These are phyloP conservation scores for Tilletia caries DNA, from an alignment of 1,284 basidiomycete genomes.

Conservation along the genomic window DNA sequence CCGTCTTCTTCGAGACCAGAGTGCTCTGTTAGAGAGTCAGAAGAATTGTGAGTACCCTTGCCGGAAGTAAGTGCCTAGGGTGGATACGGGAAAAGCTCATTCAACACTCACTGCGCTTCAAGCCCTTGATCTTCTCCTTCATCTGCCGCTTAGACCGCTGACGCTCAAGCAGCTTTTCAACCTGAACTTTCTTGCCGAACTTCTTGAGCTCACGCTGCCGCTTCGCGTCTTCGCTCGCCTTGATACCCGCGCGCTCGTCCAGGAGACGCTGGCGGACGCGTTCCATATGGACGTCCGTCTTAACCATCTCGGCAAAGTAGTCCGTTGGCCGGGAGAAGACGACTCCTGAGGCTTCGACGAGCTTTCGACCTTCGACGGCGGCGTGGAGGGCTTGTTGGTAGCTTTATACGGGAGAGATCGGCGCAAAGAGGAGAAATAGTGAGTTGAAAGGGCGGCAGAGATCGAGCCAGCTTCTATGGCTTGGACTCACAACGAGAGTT, in stretches of 20 bases:
- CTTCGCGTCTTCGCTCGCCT: conserved; percentile 85
- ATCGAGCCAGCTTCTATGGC: not conserved
- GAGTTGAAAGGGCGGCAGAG: not conserved
- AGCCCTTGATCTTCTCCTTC: conserved; percentile 58
- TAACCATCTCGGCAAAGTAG: conserved; percentile 99
- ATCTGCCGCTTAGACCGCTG: conserved; percentile 75
- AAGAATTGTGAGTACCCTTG: too few species aligned
- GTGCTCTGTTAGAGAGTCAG: not conserved
- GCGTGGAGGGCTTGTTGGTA: conserved; percentile 91
- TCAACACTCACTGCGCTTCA: conserved; percentile 71
- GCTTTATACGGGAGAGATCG: conserved; percentile 57
- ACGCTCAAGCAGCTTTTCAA: conserved; percentile 76
- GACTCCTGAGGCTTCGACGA: conserved; percentile 70
- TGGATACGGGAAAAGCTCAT: not conserved
- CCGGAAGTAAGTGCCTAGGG: too few species aligned
- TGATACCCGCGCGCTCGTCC: conserved; percentile 82
- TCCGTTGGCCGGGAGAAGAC: conserved; percentile 89
- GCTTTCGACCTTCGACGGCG: conserved; percentile 69
- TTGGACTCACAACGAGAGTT: conserved; percentile 78
- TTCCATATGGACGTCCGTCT: conserved; percentile 96
- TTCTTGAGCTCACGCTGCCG: conserved; percentile 93
- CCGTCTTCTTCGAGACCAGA: conserved; percentile 11
- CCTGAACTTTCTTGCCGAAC: conserved; percentile 93
- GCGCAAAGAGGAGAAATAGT: conserved; percentile 16
- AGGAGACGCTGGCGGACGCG: conserved; percentile 84